Evolutionary conservation across 2,329 filamentous ascomycete species (phyloP).

Genomic region (Colletotrichum gigasporum): DNA sequence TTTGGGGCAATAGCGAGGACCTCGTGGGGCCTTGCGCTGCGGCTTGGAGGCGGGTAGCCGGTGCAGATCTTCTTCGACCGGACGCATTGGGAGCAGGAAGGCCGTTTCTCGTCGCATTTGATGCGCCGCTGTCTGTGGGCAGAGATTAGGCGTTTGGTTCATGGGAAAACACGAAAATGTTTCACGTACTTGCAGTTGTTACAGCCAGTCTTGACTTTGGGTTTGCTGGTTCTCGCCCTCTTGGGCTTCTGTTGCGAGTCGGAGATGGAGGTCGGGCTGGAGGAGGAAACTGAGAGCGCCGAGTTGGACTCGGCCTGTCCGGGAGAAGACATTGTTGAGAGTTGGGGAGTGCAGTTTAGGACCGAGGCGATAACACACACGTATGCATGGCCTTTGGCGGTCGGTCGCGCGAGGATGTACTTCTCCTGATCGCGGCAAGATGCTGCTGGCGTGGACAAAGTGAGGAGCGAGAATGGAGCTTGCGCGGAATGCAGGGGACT

Average conservation of each 20-base stretch:
- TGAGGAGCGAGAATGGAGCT: background rate
- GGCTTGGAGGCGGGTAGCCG: slow-evolving; percentile 69
- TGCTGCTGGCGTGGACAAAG: background rate
- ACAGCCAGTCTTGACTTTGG: slow-evolving; percentile 74
- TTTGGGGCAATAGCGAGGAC: slow-evolving; percentile 61
- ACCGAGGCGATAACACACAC: slow-evolving; percentile 11
- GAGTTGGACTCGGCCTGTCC: slow-evolving; percentile 12
- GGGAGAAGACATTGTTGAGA: slow-evolving; percentile 14
- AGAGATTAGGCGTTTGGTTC: slow-evolving; percentile 34
- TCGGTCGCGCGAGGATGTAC: background rate
- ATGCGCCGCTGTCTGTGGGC: slow-evolving; percentile 64
- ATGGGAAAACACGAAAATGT: slow-evolving; percentile 2
- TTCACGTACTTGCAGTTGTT: slow-evolving; percentile 72
- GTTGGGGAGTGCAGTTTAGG: background rate
- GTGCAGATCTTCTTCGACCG: slow-evolving; percentile 66
- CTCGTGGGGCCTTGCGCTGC: slow-evolving; percentile 55
- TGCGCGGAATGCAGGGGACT: slow-evolving; percentile 18
- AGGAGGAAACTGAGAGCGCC: slow-evolving; percentile 11
- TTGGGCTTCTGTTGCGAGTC: slow-evolving; percentile 44
- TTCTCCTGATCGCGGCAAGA: background rate
- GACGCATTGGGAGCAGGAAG: slow-evolving; percentile 68
- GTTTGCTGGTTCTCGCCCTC: slow-evolving; percentile 62
- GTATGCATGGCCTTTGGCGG: slow-evolving; percentile 20
- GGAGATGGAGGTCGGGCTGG: slow-evolving; percentile 25
- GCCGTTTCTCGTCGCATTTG: slow-evolving; percentile 73